Conservation (phyloP, 371 early-diverging fungal species). For the Pancytospora epiphaga region DNA sequence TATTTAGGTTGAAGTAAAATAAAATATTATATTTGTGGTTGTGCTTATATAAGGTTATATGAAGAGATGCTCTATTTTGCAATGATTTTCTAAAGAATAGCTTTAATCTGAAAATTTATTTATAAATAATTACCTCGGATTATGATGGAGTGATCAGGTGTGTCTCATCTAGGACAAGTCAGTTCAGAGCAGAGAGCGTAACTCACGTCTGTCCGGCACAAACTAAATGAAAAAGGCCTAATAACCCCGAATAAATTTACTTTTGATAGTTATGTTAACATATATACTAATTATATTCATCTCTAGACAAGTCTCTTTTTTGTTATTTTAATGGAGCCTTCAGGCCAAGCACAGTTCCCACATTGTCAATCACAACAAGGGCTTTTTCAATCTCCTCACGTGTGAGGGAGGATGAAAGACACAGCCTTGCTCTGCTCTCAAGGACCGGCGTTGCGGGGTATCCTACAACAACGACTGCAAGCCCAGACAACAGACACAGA, state of each 20-base stretch:
- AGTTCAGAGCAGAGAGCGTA: too few species aligned
- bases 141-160: too few species aligned
- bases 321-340: conserved; percentile 19
- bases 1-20: neutral
- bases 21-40: neutral
- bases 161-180: too few species aligned
- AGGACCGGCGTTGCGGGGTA: conserved; percentile 96
- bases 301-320: too few species aligned
- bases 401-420: conserved; percentile 83
- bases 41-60: neutral
- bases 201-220: too few species aligned
- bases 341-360: conserved; percentile 58
- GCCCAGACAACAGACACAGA: conserved; percentile 72
- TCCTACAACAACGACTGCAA: conserved; percentile 93
- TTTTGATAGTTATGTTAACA: too few species aligned
- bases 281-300: too few species aligned
- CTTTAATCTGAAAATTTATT: too few species aligned
- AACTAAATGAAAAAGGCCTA: too few species aligned
- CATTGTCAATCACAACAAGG: conserved; percentile 58
- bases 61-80: neutral
- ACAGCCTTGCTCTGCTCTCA: conserved; percentile 84
- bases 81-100: neutral
- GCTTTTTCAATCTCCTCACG: conserved; percentile 75
- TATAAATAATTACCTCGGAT: too few species aligned
- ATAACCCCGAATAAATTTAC: too few species aligned